A percentile compares a stretch with the other conserved stretches of the same genome.
Conservation (phyloP, 495 filamentous ascomycete species). For the Cetradonia linearis region DNA sequence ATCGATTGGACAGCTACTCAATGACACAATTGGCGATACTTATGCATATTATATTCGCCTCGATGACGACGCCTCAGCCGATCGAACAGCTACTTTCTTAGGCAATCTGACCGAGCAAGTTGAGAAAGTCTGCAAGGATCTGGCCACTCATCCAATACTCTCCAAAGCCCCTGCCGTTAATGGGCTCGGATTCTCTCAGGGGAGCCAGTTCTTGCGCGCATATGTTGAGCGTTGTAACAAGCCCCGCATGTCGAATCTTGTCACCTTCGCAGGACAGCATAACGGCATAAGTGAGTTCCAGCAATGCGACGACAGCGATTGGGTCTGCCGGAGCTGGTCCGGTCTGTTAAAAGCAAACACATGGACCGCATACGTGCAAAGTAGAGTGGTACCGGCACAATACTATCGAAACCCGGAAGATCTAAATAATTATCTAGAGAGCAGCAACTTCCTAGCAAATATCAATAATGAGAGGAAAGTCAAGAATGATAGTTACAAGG, state of each 20-base stretch:
- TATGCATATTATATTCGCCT: slow-evolving; percentile 74
- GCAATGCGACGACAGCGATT: slow-evolving; percentile 55
- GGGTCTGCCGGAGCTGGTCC: slow-evolving; percentile 68
- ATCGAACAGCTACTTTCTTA: slow-evolving; percentile 78
- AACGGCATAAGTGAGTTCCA: slow-evolving; percentile 84
- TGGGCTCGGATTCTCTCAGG: slow-evolving; percentile 89
- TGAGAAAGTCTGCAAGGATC: slow-evolving; percentile 64
- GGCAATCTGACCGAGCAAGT: slow-evolving; percentile 82
- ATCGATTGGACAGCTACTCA: slow-evolving; percentile 54
- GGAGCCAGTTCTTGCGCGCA: slow-evolving; percentile 90
- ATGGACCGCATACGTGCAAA: slow-evolving; percentile 69
- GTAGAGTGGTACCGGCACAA: slow-evolving; percentile 78
- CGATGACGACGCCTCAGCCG: slow-evolving; percentile 49
- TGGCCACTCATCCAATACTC: slow-evolving; percentile 67
- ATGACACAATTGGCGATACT: slow-evolving; percentile 67
- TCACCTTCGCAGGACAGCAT: slow-evolving; percentile 90
- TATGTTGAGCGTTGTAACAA: slow-evolving; percentile 84
- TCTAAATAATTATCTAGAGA: slow-evolving; percentile 62
- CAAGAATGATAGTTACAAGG: slow-evolving; percentile 67
- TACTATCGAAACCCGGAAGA: slow-evolving; percentile 76
- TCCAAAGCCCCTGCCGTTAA: slow-evolving; percentile 73
- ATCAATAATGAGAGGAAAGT: slow-evolving; percentile 80
- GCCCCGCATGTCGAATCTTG: slow-evolving; percentile 67
- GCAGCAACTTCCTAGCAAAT: slow-evolving; percentile 94
- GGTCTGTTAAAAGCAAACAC: slow-evolving; percentile 60